Evolutionary conservation across 768 basidiomycete species (phyloP).

Genomic region (Lentinus tigrinus): DNA sequence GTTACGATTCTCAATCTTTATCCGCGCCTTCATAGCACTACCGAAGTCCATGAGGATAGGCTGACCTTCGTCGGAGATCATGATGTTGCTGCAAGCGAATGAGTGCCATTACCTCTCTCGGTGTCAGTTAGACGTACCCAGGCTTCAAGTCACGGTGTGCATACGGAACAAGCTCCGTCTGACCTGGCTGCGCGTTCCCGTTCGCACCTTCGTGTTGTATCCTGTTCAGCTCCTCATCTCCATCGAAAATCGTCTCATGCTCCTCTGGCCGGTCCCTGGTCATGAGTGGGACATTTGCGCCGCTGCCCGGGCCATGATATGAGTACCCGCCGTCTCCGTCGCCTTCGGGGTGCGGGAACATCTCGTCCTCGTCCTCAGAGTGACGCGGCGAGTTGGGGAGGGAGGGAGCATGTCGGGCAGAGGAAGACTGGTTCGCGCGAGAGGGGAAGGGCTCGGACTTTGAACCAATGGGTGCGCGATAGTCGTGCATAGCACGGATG

Average conservation of each 20-base stretch:
- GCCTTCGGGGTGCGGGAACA: slow-evolving; percentile 75
- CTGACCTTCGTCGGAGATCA: slow-evolving; percentile 90
- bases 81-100: slow-evolving; percentile 70
- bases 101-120: neutral
- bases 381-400: slow-evolving; percentile 18
- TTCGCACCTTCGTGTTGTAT: slow-evolving; percentile 41
- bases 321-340: slow-evolving; percentile 75
- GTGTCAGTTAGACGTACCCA: slow-evolving; percentile 56
- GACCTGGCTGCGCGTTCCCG: slow-evolving; percentile 32
- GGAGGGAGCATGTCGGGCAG: slow-evolving; percentile 10
- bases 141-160: slow-evolving; percentile 98
- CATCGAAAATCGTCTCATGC: slow-evolving; percentile 72
- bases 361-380: slow-evolving; percentile 51
- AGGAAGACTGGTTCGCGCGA: slow-evolving; percentile 21
- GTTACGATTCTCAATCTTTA: slow-evolving; percentile 76
- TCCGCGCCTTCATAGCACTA: slow-evolving; percentile 82
- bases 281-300: slow-evolving; percentile 53
- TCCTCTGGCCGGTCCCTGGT: slow-evolving; percentile 49
- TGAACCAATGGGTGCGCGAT: slow-evolving; percentile 53
- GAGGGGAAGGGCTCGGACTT: slow-evolving; percentile 17
- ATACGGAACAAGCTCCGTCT: slow-evolving; percentile 73
- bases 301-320: slow-evolving; percentile 42
- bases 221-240: slow-evolving; percentile 65
- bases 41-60: slow-evolving; percentile 99
- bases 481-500: slow-evolving; percentile 91